Evolutionary conservation across 768 basidiomycete genomes (phyloP).

Genomic region (Termitomyces sp.): DNA sequence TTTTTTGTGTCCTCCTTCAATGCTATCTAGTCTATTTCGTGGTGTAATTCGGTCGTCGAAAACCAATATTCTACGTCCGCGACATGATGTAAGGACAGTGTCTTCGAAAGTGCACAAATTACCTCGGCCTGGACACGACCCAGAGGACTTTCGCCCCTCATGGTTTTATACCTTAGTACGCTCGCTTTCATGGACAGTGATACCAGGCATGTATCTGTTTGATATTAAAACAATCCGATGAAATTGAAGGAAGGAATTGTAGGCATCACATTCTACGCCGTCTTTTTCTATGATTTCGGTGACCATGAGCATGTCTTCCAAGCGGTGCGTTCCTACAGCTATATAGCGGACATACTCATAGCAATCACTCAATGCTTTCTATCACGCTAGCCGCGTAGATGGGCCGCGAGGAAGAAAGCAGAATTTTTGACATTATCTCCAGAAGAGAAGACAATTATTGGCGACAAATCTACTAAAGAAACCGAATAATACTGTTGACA

Average conservation of each 20-base stretch:
- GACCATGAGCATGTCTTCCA: constrained; percentile 68
- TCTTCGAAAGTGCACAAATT: constrained; percentile 14
- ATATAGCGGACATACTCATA: not conserved
- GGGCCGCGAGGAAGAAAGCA: constrained; percentile 43
- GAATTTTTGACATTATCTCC: constrained; percentile 55
- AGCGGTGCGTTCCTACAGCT: constrained; percentile 37
- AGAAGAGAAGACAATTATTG: constrained; percentile 41
- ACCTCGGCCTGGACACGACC: constrained; percentile 13
- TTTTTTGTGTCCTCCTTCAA: not conserved
- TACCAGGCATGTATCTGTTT: constrained; percentile 40
- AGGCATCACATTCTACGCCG: constrained; percentile 51
- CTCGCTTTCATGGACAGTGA: constrained; percentile 45
- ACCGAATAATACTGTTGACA: not conserved
- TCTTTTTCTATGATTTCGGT: constrained; percentile 64
- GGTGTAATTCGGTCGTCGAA: not conserved
- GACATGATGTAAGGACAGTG: not conserved
- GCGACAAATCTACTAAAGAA: not conserved
- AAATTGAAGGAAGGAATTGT: not conserved
- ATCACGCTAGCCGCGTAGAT: constrained; percentile 45
- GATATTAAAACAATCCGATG: not conserved
- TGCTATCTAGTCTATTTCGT: constrained; percentile 3
- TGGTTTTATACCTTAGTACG: constrained; percentile 53
- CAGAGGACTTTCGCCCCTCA: constrained; percentile 48
- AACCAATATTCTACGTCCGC: not conserved
- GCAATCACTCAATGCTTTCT: not conserved